Evolutionary conservation across 768 basidiomycete genomes (phyloP).

Genomic region (Cubamyces sp.): DNA sequence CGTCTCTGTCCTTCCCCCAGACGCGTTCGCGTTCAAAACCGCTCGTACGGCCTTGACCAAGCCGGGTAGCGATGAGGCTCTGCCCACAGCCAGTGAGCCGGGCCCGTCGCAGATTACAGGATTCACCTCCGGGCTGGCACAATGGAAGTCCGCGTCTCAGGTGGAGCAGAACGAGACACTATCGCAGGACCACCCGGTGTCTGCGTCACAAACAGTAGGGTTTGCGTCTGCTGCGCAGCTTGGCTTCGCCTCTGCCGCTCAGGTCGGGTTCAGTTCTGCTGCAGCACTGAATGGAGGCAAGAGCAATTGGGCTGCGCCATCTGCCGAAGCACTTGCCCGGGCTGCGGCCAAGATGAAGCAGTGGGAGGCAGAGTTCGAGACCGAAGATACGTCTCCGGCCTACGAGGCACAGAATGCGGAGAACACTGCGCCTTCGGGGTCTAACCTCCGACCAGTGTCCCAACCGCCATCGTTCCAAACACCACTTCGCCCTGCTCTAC

Average conservation of each 20-base stretch:
- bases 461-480: slow-evolving; percentile 8
- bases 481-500: slow-evolving; percentile 23
- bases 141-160: slow-evolving; percentile 8
- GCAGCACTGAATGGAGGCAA: slow-evolving; percentile 17
- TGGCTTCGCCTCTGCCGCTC: slow-evolving; percentile 16
- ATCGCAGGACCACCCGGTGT: not conserved
- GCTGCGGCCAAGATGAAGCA: slow-evolving; percentile 29
- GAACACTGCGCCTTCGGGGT: slow-evolving; percentile 3
- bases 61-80: not conserved
- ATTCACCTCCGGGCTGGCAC: slow-evolving; percentile 1
- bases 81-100: not conserved
- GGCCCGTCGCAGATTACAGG: not conserved
- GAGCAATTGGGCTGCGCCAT: slow-evolving; percentile 28
- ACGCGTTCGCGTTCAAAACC: slow-evolving; percentile 16
- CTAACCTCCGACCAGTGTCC: not conserved
- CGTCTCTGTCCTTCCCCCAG: slow-evolving; percentile 8
- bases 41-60: not conserved
- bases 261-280: slow-evolving; percentile 15
- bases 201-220: not conserved
- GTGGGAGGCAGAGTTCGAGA: slow-evolving; percentile 30
- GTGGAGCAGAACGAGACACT: not conserved
- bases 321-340: slow-evolving; percentile 30
- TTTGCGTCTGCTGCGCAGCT: not conserved
- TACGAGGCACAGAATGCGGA: not conserved
- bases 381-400: not conserved